Conservation (phyloP, 139 green algal genomes). For the Auxenochlorella pyrenoidosa region DNA sequence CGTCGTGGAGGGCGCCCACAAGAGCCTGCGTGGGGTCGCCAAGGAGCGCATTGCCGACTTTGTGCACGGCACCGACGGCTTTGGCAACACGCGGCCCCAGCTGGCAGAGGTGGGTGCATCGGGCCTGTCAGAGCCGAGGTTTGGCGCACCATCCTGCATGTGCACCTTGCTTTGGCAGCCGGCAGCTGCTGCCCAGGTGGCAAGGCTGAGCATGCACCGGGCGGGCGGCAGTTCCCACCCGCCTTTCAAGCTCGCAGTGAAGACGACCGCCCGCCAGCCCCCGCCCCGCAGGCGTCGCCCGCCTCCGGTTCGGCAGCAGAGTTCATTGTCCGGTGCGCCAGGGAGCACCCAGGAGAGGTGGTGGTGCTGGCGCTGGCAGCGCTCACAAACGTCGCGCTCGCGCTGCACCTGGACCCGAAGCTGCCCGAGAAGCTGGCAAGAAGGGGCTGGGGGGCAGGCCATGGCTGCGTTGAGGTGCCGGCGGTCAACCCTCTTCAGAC, state of each 20-base stretch:
- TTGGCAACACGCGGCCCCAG: slow-evolving; percentile 80
- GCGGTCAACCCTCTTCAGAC: background rate
- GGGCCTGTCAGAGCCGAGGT: too few species aligned
- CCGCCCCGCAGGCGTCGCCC: slow-evolving; percentile 18
- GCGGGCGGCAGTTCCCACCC: too few species aligned
- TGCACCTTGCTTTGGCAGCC: too few species aligned
- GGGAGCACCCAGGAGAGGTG: slow-evolving; percentile 64
- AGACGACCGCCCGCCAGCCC: background rate
- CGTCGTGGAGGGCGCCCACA: slow-evolving; percentile 62
- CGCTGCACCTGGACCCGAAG: slow-evolving; percentile 68
- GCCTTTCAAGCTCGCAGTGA: too few species aligned
- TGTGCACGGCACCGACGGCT: slow-evolving; percentile 89
- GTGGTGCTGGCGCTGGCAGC: slow-evolving; percentile 83
- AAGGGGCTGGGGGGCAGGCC: too few species aligned
- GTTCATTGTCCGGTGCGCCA: slow-evolving; percentile 77
- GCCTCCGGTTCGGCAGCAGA: slow-evolving; percentile 64
- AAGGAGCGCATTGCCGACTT: slow-evolving; percentile 87
- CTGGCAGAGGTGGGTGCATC: background rate
- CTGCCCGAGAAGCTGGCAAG: slow-evolving; percentile 65
- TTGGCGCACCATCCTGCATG: too few species aligned
- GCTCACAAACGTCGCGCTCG: slow-evolving; percentile 90
- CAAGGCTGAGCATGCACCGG: too few species aligned
- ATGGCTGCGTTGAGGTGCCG: background rate
- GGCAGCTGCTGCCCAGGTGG: too few species aligned
- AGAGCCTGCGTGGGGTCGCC: slow-evolving; percentile 57